A percentile compares a stretch with the other conserved stretches of the same genome.
These are phyloP conservation scores for Microsporum audouinii DNA, from an alignment of 2,329 filamentous ascomycete genomes.

Conservation along the genomic window DNA sequence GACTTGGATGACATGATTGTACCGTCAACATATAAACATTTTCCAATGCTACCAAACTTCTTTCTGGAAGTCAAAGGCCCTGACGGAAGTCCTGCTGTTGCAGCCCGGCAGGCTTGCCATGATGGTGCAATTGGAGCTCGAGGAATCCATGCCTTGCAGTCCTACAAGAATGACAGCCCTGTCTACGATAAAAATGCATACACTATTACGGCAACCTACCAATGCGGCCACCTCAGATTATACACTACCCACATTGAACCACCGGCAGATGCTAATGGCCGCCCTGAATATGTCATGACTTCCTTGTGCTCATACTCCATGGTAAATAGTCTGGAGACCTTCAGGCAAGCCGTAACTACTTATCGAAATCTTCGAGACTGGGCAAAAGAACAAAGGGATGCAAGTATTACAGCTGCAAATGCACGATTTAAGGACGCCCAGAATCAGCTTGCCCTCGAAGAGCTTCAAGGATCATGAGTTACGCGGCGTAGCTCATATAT, in stretches of 20 bases:
- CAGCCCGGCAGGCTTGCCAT: conserved; percentile 27
- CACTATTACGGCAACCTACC: conserved; percentile 23
- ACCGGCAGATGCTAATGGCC: not conserved
- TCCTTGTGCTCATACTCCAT: conserved; percentile 20
- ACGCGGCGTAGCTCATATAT: not conserved
- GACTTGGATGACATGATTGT: conserved; percentile 19
- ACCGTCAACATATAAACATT: conserved; percentile 20
- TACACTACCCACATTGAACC: conserved; percentile 5
- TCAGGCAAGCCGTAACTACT: conserved; percentile 26
- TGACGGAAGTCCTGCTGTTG: conserved; percentile 22
- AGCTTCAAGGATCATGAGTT: not conserved
- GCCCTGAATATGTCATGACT: conserved; percentile 10
- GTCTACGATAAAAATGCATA: conserved; percentile 33
- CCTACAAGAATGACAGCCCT: conserved; percentile 23
- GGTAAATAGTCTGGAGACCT: conserved; percentile 21
- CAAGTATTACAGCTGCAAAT: conserved; percentile 5
- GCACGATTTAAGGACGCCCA: not conserved
- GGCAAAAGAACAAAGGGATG: conserved; percentile 28
- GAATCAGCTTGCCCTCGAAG: not conserved
- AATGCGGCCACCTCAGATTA: conserved; percentile 6
- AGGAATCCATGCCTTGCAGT: conserved; percentile 30
- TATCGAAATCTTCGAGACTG: conserved; percentile 33
- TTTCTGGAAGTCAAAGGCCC: conserved; percentile 35
- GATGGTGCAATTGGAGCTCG: conserved; percentile 31
- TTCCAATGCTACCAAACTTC: conserved; percentile 32